phyloP scores from a whole-genome alignment of 371 early-diverging fungal species.

The Syncephalastrum sp. region DNA sequence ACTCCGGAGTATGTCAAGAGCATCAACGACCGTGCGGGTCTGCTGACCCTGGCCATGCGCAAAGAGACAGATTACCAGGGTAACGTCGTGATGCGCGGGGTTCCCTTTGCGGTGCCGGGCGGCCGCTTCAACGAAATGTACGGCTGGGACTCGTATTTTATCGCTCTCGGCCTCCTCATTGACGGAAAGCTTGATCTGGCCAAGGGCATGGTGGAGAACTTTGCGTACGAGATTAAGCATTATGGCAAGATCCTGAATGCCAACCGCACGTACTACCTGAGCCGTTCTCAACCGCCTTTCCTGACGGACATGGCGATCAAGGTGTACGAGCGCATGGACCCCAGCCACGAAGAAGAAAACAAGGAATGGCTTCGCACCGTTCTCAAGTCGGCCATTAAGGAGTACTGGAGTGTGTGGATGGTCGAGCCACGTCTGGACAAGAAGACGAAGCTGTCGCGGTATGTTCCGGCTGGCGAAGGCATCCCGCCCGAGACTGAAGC shows the following conservation, averaged over 20 bases:
- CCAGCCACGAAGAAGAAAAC: constrained; percentile 35
- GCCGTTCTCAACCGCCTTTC: constrained; percentile 94
- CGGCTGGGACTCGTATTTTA: constrained; percentile 96
- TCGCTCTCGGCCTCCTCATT: constrained; percentile 76
- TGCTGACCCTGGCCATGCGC: constrained; percentile 79
- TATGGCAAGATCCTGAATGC: constrained; percentile 96
- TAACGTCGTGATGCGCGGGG: constrained; percentile 50
- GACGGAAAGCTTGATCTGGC: constrained; percentile 81
- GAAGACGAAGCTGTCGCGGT: constrained; percentile 73
- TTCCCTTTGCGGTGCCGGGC: constrained; percentile 93
- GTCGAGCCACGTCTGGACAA: constrained; percentile 70
- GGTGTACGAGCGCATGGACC: constrained; percentile 59
- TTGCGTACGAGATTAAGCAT: constrained; percentile 88
- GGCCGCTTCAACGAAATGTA: constrained; percentile 98
- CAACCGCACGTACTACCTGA: constrained; percentile 91
- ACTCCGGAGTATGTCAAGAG: constrained; percentile 86
- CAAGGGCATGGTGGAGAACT: constrained; percentile 92
- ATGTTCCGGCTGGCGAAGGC: constrained; percentile 81
- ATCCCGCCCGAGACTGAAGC: constrained; percentile 95
- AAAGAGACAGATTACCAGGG: constrained; percentile 29
- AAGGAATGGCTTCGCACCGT: constrained; percentile 70
- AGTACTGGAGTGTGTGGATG: constrained; percentile 90
- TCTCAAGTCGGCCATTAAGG: constrained; percentile 79
- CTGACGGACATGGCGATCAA: constrained; percentile 88
- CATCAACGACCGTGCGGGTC: constrained; percentile 85